phyloP scores from a whole-genome alignment of 148 eudicot species.

The Rheum nobile region DNA sequence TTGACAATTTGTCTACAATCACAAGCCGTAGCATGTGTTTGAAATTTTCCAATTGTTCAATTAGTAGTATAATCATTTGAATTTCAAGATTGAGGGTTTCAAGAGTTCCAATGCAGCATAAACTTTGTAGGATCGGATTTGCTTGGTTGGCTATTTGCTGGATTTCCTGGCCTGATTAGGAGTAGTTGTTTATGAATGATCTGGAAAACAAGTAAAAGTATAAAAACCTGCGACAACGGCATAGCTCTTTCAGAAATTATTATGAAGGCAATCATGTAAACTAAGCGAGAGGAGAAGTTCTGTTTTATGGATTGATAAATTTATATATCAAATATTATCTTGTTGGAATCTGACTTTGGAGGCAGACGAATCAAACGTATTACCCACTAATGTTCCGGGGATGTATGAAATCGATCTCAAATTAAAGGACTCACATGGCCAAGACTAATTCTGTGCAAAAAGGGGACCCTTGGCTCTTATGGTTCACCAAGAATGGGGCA shows the following conservation, averaged over 20 bases:
- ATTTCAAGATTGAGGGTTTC: not conserved
- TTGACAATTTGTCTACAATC: conserved; percentile 3
- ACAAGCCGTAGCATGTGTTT: conserved; percentile 13
- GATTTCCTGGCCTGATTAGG: not conserved
- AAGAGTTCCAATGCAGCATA: conserved; percentile 2
- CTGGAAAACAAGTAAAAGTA: no score
- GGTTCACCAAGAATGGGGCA: not conserved
- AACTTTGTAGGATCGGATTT: not conserved
- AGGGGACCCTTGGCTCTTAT: not conserved
- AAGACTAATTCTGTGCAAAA: not conserved
- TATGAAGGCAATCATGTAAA: not conserved
- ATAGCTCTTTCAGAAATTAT: not conserved
- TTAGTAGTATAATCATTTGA: not conserved
- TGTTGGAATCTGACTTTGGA: not conserved
- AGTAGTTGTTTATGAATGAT: not conserved
- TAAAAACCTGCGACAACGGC: not conserved
- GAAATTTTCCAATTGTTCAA: conserved; percentile 8
- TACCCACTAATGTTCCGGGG: not conserved
- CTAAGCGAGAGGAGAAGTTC: not conserved
- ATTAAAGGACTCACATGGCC: not conserved
- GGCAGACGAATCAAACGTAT: not conserved
- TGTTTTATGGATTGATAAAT: not conserved
- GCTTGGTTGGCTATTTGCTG: not conserved
- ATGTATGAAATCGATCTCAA: no score
- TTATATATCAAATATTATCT: not conserved